Percentiles rank a stretch among this genome's conserved stretches.
Evolutionary conservation across 371 early-diverging fungal genomes (phyloP).

Genomic region (Saksenaea vasiformis): DNA sequence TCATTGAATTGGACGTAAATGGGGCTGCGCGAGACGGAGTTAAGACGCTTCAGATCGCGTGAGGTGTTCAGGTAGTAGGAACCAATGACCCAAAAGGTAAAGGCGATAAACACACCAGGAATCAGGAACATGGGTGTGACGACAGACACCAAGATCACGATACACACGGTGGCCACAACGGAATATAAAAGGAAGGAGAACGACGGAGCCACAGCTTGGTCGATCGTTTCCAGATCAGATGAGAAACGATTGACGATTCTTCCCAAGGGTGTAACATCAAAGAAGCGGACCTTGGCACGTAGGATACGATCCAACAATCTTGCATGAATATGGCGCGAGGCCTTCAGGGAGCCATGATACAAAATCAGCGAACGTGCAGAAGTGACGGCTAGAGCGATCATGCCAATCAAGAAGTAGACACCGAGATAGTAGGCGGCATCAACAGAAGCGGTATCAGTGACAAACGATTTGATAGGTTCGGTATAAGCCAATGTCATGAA

Average conservation of each 20-base stretch:
- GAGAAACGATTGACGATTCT: constrained; percentile 31
- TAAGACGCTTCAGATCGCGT: constrained; percentile 31
- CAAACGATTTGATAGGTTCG: constrained; percentile 16
- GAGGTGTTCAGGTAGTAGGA: constrained; percentile 13
- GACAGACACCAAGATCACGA: constrained; percentile 10
- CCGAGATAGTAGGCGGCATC: constrained; percentile 36
- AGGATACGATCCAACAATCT: constrained; percentile 55
- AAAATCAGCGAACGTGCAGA: constrained; percentile 24
- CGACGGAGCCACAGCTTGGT: constrained; percentile 3
- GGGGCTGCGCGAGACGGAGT: constrained; percentile 22
- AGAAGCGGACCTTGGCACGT: constrained; percentile 65
- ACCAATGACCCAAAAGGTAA: constrained; percentile 29
- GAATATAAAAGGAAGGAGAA: constrained; percentile 4
- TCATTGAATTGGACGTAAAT: constrained; percentile 25
- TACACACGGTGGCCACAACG: not conserved
- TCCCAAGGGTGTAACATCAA: constrained; percentile 76
- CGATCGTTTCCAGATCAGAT: constrained; percentile 11
- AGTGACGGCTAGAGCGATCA: constrained; percentile 19
- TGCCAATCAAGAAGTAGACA: constrained; percentile 33
- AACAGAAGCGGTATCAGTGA: constrained; percentile 12
- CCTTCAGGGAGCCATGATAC: constrained; percentile 28
- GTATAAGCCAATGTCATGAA: not conserved
- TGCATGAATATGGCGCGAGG: constrained; percentile 44
- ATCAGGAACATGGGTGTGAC: constrained; percentile 15
- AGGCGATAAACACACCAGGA: constrained; percentile 24